Conservation (phyloP, 2,329 filamentous ascomycete species). For the Aspergillus novoparasiticus region DNA sequence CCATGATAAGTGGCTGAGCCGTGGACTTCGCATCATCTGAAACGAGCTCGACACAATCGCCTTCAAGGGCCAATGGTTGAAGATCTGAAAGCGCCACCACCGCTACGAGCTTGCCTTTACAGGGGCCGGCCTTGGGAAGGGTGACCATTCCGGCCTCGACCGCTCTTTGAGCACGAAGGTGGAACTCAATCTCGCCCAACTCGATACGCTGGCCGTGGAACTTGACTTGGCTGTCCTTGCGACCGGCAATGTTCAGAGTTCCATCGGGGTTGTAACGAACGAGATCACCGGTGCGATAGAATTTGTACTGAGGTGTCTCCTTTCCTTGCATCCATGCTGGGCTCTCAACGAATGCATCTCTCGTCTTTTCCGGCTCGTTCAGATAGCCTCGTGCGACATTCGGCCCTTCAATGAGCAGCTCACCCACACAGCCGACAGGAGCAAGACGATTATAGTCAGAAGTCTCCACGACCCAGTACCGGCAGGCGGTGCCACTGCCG, state of each 20-base stretch:
- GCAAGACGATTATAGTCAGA: constrained; percentile 37
- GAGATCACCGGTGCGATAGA: constrained; percentile 36
- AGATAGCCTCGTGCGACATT: constrained; percentile 25
- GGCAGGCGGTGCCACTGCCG: constrained; percentile 36
- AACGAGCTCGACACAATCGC: neutral
- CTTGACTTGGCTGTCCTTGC: constrained; percentile 68
- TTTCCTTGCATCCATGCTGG: constrained; percentile 21
- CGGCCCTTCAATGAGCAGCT: constrained; percentile 43
- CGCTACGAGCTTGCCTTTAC: neutral
- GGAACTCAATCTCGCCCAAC: constrained; percentile 48
- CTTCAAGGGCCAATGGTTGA: constrained; percentile 4
- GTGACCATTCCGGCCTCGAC: neutral
- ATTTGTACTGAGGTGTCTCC: neutral
- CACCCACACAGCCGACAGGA: constrained; percentile 41
- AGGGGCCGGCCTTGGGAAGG: neutral
- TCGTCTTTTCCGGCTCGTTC: constrained; percentile 23
- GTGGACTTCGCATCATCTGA: neutral
- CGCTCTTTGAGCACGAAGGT: neutral
- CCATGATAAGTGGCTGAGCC: neutral
- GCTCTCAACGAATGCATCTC: constrained; percentile 23
- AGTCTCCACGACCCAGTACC: constrained; percentile 41
- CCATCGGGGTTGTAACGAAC: constrained; percentile 38
- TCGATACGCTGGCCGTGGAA: constrained; percentile 67
- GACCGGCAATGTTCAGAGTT: constrained; percentile 49
- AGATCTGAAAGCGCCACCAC: constrained; percentile 5